Conservation (phyloP, 768 basidiomycete species). For the Artomyces pyxidatus region DNA sequence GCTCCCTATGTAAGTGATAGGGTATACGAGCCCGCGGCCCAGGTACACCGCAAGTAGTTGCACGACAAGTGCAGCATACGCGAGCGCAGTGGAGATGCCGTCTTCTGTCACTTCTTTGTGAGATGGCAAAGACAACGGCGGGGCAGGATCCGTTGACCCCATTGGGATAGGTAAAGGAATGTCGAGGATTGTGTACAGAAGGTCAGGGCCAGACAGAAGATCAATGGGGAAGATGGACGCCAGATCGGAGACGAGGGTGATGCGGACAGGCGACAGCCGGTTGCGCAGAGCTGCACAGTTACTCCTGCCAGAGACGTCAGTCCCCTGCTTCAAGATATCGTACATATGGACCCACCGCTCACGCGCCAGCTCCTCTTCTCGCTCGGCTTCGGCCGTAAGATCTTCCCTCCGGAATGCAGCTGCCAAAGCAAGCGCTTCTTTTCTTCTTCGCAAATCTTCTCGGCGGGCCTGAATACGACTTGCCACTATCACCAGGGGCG, state of each 20-base stretch:
- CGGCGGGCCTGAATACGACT: background rate
- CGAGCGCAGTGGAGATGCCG: constrained; percentile 79
- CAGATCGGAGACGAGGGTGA: constrained; percentile 60
- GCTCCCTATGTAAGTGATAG: constrained; percentile 85
- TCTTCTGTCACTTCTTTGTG: constrained; percentile 78
- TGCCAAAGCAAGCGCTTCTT: constrained; percentile 37
- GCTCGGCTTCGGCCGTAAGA: background rate
- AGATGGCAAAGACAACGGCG: constrained; percentile 61
- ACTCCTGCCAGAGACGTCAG: constrained; percentile 30
- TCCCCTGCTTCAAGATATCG: constrained; percentile 13
- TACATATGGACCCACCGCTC: constrained; percentile 21
- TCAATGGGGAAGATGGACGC: constrained; percentile 85
- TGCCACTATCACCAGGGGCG: too few species aligned
- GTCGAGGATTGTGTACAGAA: constrained; percentile 83
- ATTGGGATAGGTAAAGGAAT: constrained; percentile 89
- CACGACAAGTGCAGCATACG: constrained; percentile 82
- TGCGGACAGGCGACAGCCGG: constrained; percentile 45
- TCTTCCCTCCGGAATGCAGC: constrained; percentile 31
- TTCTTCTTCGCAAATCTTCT: constrained; percentile 34
- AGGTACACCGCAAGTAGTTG: constrained; percentile 76
- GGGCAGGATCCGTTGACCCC: constrained; percentile 68
- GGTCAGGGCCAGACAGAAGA: constrained; percentile 69
- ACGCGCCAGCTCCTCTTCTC: constrained; percentile 26
- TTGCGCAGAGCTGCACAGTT: constrained; percentile 39
- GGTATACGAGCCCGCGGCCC: constrained; percentile 73